Evolutionary conservation across 2,329 filamentous ascomycete genomes (phyloP), one percentile per base, ranked within the genome.

Genomic region (Xylaria multiplex): DNA sequence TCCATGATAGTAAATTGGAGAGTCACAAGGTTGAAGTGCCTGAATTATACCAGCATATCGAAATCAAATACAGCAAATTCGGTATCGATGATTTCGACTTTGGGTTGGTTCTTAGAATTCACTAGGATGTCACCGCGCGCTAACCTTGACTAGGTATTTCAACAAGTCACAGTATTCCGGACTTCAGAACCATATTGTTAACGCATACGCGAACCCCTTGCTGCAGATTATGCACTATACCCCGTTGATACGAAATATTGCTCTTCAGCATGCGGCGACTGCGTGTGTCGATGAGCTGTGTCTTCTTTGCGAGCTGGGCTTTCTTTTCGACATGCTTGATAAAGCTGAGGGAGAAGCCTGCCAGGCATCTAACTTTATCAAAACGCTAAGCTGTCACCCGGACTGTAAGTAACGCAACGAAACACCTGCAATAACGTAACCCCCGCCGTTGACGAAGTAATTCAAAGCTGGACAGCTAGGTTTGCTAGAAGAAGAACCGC

Each of bases 1-100:
- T 95, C 65, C 86, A 88, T n/a, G 88, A 90, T 43, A 82, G 88
- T 62, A 89, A 91, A 61, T 82, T 95, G 3, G 90, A 92, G 68
- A 90, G 91, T 69, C 87, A 91, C 62, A 91, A 93, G 69, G 88
- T 91, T 46, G 93, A 97, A 63, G 91, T 96, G 4, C 91, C 95
- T 24, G 87, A 92, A 8, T 93, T 96, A 82, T 99, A 99, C 78
- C 90, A 92, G 70, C 94, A 93, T 73, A 92, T 97, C 11, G 95
- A 98, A 78, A 99, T 99, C 81, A 97, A 97, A 77, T 99, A 98
- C 82, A 97, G 95, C 84, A 96, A 93, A 77, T 99, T 97, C 78
- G 96, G 96, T 22, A 93, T 99, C n/a, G 95, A 98, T 74, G 96
- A 99, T 78, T 99, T 99, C 77, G 96, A 99, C 78, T 99, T 99